These are phyloP conservation scores for Shiraia sp. DNA, from an alignment of 2,329 filamentous ascomycete genomes.

Conservation along the genomic window DNA sequence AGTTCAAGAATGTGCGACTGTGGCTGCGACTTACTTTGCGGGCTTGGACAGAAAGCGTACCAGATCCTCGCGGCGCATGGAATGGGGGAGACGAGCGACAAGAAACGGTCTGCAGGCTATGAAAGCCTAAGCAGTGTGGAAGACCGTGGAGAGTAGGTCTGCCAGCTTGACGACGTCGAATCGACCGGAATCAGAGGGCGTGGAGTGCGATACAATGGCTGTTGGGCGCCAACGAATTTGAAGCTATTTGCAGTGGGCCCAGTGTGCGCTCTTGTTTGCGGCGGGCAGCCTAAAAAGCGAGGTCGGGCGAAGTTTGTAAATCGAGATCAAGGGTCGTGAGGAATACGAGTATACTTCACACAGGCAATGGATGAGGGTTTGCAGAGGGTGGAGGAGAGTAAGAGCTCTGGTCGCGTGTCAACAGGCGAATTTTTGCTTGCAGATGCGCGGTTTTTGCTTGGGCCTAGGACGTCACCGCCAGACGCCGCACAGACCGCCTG, in stretches of 20 bases:
- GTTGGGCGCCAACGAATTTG: conserved; percentile 21
- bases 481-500: conserved; percentile 13
- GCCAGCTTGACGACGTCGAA: conserved; percentile 40
- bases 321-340: conserved; percentile 7
- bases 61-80: conserved; percentile 90
- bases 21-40: conserved; percentile 73
- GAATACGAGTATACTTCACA: conserved; percentile 4
- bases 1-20: too few species aligned
- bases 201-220: conserved; percentile 14
- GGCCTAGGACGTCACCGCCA: conserved; percentile 19
- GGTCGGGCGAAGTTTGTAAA: conserved; percentile 1
- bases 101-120: conserved; percentile 40
- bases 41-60: conserved; percentile 93
- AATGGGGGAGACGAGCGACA: conserved; percentile 44
- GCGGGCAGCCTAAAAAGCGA: neutral
- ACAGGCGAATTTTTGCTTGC: conserved; percentile 14
- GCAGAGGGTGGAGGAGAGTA: conserved; percentile 7
- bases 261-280: neutral
- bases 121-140: conserved; percentile 41
- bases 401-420: conserved; percentile 19
- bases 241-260: neutral
- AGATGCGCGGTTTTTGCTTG: conserved; percentile 19
- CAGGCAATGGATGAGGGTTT: conserved; percentile 2
- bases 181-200: conserved; percentile 7
- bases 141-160: conserved; percentile 18